These are phyloP conservation scores for Podaxis sp. DNA, from an alignment of 768 basidiomycete species.

Conservation along the genomic window DNA sequence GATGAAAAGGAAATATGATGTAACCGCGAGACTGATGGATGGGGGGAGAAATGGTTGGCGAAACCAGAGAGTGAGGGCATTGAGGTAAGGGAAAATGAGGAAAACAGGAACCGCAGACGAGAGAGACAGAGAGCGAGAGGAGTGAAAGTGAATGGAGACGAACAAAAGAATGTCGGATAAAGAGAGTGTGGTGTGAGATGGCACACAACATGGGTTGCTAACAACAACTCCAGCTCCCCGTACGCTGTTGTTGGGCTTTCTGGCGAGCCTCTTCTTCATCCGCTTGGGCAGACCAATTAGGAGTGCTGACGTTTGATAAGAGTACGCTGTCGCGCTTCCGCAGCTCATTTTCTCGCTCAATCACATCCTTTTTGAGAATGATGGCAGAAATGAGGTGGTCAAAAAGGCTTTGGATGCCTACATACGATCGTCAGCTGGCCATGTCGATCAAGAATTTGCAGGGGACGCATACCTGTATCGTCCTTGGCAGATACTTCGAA, in stretches of 20 bases:
- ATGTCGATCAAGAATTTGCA: conserved; percentile 13
- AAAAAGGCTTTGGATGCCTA: conserved; percentile 81
- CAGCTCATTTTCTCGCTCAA: conserved; percentile 77
- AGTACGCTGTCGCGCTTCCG: conserved; percentile 83
- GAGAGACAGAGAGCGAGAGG: neutral
- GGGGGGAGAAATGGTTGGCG: conserved; percentile 13
- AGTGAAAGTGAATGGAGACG: neutral
- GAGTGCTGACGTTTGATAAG: conserved; percentile 56
- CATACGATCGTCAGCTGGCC: conserved; percentile 7
- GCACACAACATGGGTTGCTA: conserved; percentile 28
- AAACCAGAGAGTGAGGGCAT: conserved; percentile 15
- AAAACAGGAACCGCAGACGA: conserved; percentile 5
- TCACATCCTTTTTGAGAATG: conserved; percentile 70
- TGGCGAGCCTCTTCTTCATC: conserved; percentile 73
- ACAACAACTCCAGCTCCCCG: conserved; percentile 69
- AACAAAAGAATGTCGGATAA: conserved; percentile 1
- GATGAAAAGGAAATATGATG: conserved; percentile 12
- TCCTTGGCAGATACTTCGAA: conserved; percentile 93
- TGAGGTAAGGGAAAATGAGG: conserved; percentile 19
- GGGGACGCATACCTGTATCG: conserved; percentile 55
- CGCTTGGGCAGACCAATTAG: conserved; percentile 75
- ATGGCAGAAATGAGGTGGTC: conserved; percentile 76
- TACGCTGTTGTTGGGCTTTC: conserved; percentile 36
- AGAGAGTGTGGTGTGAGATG: conserved; percentile 8
- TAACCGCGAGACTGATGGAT: conserved; percentile 10